Conservation (phyloP, 2,329 filamentous ascomycete genomes). For the Penicillium occitanis region DNA sequence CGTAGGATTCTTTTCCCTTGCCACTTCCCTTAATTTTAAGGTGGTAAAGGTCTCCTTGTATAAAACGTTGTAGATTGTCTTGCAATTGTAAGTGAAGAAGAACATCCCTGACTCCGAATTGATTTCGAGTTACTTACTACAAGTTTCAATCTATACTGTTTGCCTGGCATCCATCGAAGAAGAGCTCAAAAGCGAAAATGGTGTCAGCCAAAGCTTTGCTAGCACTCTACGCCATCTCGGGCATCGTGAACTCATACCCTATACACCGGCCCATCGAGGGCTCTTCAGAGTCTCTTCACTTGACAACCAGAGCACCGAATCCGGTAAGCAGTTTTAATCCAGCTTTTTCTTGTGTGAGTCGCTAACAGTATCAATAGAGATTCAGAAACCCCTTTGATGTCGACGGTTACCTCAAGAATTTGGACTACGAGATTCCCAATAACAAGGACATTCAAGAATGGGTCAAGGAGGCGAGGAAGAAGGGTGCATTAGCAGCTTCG, state of each 20-base stretch:
- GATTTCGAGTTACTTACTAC: background rate
- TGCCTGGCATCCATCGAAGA: background rate
- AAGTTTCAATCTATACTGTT: background rate
- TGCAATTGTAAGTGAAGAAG: background rate
- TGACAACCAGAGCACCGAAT: constrained; percentile 1
- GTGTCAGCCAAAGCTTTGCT: constrained; percentile 14
- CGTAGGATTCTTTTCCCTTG: background rate
- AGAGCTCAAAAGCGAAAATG: constrained; percentile 8
- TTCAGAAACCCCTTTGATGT: constrained; percentile 20
- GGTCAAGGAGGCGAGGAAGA: constrained; percentile 11
- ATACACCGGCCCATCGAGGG: constrained; percentile 9
- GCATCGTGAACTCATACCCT: constrained; percentile 9
- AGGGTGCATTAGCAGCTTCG: constrained; percentile 17
- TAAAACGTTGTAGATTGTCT: background rate
- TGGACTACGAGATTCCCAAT: constrained; percentile 19
- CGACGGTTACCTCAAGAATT: constrained; percentile 4
- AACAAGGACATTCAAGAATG: constrained; percentile 19
- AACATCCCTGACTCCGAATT: background rate
- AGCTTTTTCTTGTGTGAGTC: background rate
- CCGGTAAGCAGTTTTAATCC: constrained; percentile 4
- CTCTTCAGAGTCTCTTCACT: background rate
- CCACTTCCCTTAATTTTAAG: background rate
- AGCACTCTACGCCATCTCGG: constrained; percentile 2
- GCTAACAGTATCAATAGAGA: constrained; percentile 8
- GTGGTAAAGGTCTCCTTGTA: background rate